Percentiles rank a stretch among this genome's conserved stretches.
Evolutionary conservation across 768 basidiomycete species (phyloP).

Genomic region (Lactarius quietus): DNA sequence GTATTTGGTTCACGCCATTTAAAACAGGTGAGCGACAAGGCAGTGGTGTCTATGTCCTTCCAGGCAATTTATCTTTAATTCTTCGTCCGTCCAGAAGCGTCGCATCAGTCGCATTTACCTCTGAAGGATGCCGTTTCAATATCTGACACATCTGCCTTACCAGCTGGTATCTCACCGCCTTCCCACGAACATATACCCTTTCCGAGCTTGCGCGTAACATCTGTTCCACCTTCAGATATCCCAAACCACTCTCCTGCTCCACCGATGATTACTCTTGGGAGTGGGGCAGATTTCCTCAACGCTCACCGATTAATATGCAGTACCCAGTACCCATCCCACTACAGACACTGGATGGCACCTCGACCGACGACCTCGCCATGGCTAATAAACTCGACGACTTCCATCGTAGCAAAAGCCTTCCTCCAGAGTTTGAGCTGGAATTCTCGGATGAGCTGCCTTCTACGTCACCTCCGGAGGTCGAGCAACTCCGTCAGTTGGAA

Average conservation of each 20-base stretch:
- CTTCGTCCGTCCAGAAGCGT: constrained; percentile 11
- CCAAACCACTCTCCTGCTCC: constrained; percentile 19
- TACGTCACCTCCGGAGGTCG: neutral
- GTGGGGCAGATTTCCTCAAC: constrained; percentile 87
- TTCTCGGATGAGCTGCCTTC: constrained; percentile 1
- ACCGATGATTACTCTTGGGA: constrained; percentile 87
- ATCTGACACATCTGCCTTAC: neutral
- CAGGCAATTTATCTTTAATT: constrained; percentile 3
- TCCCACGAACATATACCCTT: constrained; percentile 36
- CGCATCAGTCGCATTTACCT: neutral
- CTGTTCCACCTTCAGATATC: constrained; percentile 56
- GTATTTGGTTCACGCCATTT: constrained; percentile 43
- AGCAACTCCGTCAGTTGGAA: constrained; percentile 6
- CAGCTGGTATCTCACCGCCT: neutral
- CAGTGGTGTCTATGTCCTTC: constrained; percentile 4
- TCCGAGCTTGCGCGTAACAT: constrained; percentile 47
- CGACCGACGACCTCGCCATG: constrained; percentile 14
- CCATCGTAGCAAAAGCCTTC: constrained; percentile 54
- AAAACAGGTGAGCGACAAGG: neutral
- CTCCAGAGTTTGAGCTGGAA: constrained; percentile 40
- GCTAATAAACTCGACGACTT: constrained; percentile 30
- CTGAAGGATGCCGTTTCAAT: neutral
- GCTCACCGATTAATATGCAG: constrained; percentile 57
- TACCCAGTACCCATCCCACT: constrained; percentile 33
- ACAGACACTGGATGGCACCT: constrained; percentile 7